A percentile compares a stretch with the other conserved stretches of the same genome.
These are phyloP conservation scores for Pharus latifolius DNA, from an alignment of 176 grass and related monocot species.

Conservation along the genomic window DNA sequence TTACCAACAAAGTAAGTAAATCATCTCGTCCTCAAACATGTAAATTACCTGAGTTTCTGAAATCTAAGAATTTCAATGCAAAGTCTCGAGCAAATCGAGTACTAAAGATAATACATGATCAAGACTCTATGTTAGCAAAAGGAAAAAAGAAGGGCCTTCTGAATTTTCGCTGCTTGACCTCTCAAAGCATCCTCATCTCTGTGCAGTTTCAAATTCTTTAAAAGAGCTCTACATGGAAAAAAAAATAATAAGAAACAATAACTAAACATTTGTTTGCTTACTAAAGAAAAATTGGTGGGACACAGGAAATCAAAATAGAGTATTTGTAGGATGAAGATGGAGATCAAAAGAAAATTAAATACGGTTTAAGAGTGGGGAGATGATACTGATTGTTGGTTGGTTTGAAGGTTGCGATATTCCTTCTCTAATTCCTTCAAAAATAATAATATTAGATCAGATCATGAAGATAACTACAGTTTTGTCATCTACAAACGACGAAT, in stretches of 20 bases:
- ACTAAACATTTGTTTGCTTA: neutral
- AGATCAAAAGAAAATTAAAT: neutral
- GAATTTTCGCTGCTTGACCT: conserved; percentile 60
- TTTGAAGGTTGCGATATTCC: conserved; percentile 33
- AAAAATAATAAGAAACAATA: neutral
- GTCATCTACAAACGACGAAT: no score
- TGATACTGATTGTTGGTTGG: conserved; percentile 26
- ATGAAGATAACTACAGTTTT: no score
- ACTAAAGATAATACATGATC: neutral
- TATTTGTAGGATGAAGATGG: neutral
- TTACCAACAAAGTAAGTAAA: neutral
- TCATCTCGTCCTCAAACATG: no score
- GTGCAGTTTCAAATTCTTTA: conserved; percentile 49
- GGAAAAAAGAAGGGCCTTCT: conserved; percentile 34
- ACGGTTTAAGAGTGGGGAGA: neutral
- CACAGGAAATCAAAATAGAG: neutral
- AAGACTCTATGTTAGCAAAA: neutral
- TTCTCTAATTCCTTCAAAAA: conserved; percentile 49
- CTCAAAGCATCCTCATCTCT: conserved; percentile 70
- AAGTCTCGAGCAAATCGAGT: no score
- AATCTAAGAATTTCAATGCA: no score
- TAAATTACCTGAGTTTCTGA: neutral
- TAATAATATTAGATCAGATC: no score
- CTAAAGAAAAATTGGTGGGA: neutral
- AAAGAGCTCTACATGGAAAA: conserved; percentile 20